Percentiles rank a stretch among this genome's conserved stretches.
These are phyloP conservation scores for Arabidopsis lyrata DNA, from an alignment of 441 rosid species.

Conservation along the genomic window DNA sequence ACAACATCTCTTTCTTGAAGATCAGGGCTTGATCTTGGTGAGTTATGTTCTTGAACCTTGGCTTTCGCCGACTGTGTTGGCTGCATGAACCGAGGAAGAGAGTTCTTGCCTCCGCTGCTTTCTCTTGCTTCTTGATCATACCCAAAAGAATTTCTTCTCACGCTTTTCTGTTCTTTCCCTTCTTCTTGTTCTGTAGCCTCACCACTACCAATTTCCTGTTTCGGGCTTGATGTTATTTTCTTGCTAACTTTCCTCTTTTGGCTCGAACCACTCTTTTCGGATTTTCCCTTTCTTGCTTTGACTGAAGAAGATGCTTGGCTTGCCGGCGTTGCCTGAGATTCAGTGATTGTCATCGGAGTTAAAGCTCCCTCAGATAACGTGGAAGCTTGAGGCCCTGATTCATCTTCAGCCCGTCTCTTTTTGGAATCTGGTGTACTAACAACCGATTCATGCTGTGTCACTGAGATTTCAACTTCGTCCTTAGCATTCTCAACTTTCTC, in stretches of 20 bases:
- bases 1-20: slow-evolving; percentile 71
- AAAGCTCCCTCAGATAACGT: slow-evolving; percentile 64
- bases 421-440: slow-evolving; percentile 54
- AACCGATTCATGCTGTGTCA: slow-evolving; percentile 48
- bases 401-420: slow-evolving; percentile 52
- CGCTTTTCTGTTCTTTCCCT: slow-evolving; percentile 67
- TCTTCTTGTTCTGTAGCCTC: slow-evolving; percentile 50
- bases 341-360: slow-evolving; percentile 71
- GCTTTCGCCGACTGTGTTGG: slow-evolving; percentile 95
- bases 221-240: slow-evolving; percentile 64
- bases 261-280: slow-evolving; percentile 58
- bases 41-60: slow-evolving; percentile 75
- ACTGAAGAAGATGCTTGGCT: slow-evolving; percentile 71
- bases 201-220: slow-evolving; percentile 54
- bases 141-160: slow-evolving; percentile 76
- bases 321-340: slow-evolving; percentile 88
- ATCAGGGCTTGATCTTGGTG: slow-evolving; percentile 97
- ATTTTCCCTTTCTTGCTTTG: slow-evolving; percentile 56
- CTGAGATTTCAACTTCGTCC: slow-evolving; percentile 46
- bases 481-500: slow-evolving; percentile 47
- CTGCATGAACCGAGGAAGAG: slow-evolving; percentile 95
- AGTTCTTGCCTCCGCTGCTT: slow-evolving; percentile 68
- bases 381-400: slow-evolving; percentile 57
- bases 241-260: slow-evolving; percentile 70
- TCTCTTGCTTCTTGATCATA: slow-evolving; percentile 80